Percentiles rank a stretch among this genome's conserved stretches.
Conservation (phyloP, 2,329 filamentous ascomycete species). For the Neoarthrinium moseri region DNA sequence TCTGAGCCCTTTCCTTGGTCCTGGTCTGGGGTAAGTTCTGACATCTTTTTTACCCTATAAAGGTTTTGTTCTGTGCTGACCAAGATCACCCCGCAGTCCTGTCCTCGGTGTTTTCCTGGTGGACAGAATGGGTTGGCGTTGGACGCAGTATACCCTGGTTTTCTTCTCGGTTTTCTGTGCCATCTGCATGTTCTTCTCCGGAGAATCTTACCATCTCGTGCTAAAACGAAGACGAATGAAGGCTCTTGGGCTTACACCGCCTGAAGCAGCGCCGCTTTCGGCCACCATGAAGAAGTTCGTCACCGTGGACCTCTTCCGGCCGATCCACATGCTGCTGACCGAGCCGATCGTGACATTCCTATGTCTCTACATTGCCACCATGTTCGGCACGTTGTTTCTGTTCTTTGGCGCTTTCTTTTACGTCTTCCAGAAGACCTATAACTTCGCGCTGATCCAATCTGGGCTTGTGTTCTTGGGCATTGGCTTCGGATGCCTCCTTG, state of each 20-base stretch:
- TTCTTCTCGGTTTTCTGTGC: conserved; percentile 42
- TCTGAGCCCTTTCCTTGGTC: conserved; percentile 51
- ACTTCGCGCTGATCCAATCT: conserved; percentile 40
- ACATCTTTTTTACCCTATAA: neutral
- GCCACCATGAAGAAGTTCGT: conserved; percentile 33
- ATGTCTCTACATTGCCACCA: conserved; percentile 47
- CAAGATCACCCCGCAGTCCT: conserved; percentile 29
- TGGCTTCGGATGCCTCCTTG: conserved; percentile 43
- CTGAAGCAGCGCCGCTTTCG: conserved; percentile 19
- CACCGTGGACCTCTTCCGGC: conserved; percentile 44
- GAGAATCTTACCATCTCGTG: conserved; percentile 58
- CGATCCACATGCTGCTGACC: conserved; percentile 56
- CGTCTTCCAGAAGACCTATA: conserved; percentile 43
- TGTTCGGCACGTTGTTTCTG: conserved; percentile 51
- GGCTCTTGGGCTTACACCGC: conserved; percentile 29
- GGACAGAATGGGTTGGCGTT: conserved; percentile 47
- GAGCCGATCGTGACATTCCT: conserved; percentile 63
- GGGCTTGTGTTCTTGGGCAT: conserved; percentile 45
- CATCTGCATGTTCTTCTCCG: conserved; percentile 36
- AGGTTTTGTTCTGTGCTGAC: neutral
- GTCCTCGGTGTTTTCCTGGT: conserved; percentile 48
- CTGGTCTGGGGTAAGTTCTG: conserved; percentile 44
- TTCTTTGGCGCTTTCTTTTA: conserved; percentile 53
- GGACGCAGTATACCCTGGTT: conserved; percentile 51
- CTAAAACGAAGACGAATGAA: conserved; percentile 37